A percentile compares a stretch with the other conserved stretches of the same genome.
phyloP scores from a whole-genome alignment of 129 eudicot species.

The Scalesia atractyloides region DNA sequence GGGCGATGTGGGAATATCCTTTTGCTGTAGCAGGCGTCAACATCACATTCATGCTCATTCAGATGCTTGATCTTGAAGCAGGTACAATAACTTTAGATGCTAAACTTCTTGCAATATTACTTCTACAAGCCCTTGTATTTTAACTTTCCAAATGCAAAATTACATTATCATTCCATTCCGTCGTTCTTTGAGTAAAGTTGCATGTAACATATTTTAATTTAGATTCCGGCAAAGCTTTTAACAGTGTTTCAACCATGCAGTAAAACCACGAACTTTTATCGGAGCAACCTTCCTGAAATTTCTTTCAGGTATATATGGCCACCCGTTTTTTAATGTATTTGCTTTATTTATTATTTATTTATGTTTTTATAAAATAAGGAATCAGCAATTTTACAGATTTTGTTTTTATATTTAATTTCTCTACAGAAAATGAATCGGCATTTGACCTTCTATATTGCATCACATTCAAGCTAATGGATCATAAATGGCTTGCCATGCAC shows the following conservation, averaged over 20 bases:
- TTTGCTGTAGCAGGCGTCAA: slow-evolving; percentile 99
- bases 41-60: slow-evolving; percentile 97
- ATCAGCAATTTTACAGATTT: not conserved
- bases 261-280: slow-evolving; percentile 71
- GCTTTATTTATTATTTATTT: not conserved
- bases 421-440: slow-evolving; percentile 85
- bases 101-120: not conserved
- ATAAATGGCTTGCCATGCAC: slow-evolving; percentile 92
- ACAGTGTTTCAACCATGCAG: slow-evolving; percentile 45
- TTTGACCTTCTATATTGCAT: slow-evolving; percentile 95
- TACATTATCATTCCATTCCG: slow-evolving; percentile 1
- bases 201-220: not conserved
- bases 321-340: not conserved
- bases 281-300: slow-evolving; percentile 91
- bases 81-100: slow-evolving; percentile 37
- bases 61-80: slow-evolving; percentile 98
- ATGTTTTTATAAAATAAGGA: not conserved
- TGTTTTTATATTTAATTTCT: not conserved
- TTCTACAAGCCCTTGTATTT: too few relatives aligned
- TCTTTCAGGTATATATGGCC: slow-evolving; percentile 67
- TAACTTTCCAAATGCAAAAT: not conserved
- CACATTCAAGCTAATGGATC: slow-evolving; percentile 92
- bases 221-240: not conserved
- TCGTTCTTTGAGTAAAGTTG: slow-evolving; percentile 5
- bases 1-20: slow-evolving; percentile 98